phyloP scores from a whole-genome alignment of 441 rosid genomes.

The Eutrema salsugineum region DNA sequence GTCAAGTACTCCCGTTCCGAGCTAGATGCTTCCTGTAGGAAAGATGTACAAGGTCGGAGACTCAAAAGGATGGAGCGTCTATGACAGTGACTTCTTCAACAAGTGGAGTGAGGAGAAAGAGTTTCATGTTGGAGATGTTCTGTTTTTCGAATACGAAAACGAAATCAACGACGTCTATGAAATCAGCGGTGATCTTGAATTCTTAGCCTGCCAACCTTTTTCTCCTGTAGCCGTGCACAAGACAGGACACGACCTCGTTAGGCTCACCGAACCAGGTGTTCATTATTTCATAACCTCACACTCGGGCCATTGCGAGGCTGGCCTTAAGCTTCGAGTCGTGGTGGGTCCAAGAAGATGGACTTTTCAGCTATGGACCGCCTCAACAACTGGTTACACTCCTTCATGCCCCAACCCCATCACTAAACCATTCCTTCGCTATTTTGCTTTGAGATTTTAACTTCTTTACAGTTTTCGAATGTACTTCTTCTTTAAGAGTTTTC shows the following conservation, averaged over 20 bases:
- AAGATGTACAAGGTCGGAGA: neutral
- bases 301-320: constrained; percentile 24
- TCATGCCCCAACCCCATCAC: neutral
- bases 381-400: neutral
- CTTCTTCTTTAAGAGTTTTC: neutral
- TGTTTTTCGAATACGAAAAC: neutral
- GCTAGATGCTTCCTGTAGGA: neutral
- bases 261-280: neutral
- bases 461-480: neutral
- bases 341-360: neutral
- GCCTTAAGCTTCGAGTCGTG: neutral
- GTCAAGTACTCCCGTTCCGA: neutral
- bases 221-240: neutral
- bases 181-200: neutral
- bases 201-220: neutral
- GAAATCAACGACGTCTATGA: neutral
- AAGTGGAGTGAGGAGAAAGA: neutral
- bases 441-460: neutral
- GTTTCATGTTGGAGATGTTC: constrained; percentile 1
- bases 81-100: neutral
- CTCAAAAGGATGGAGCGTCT: neutral
- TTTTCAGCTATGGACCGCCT: neutral
- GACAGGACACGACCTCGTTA: neutral
- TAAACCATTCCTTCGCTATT: neutral
- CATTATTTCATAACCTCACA: neutral